A percentile compares a stretch with the other conserved stretches of the same genome.
Evolutionary conservation across 2,329 filamentous ascomycete genomes (phyloP).

Genomic region (Colletotrichum phormii): DNA sequence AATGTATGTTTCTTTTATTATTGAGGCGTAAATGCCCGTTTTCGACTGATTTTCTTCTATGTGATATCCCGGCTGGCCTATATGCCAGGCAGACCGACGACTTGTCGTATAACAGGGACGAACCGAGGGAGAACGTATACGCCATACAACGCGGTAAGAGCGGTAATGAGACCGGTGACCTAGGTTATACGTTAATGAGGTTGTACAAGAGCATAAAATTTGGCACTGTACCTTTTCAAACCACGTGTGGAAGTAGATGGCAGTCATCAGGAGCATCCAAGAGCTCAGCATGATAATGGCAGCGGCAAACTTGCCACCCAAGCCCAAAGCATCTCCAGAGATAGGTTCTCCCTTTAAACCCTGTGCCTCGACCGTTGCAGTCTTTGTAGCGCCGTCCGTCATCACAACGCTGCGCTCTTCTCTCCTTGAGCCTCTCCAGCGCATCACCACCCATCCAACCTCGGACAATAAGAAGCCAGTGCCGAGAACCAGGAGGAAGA

Average conservation of each 20-base stretch:
- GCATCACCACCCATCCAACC: constrained; percentile 69
- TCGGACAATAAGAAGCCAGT: constrained; percentile 87
- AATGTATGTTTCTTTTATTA: background rate
- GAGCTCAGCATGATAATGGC: constrained; percentile 77
- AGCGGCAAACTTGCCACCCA: constrained; percentile 67
- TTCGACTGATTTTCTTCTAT: background rate
- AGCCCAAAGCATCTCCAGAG: constrained; percentile 48
- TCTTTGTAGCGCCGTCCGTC: constrained; percentile 73
- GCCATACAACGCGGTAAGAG: constrained; percentile 57
- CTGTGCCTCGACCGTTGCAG: constrained; percentile 61
- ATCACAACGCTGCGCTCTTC: constrained; percentile 77
- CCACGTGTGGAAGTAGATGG: constrained; percentile 99
- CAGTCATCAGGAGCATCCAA: constrained; percentile 99
- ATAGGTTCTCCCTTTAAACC: constrained; percentile 17
- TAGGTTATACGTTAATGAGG: constrained; percentile 45
- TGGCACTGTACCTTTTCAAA: constrained; percentile 83
- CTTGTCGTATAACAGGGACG: constrained; percentile 56
- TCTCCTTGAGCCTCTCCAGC: constrained; percentile 52
- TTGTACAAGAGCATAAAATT: rapidly evolving
- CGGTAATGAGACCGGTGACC: constrained; percentile 66
- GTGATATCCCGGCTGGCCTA: constrained; percentile 40
- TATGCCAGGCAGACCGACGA: constrained; percentile 65
- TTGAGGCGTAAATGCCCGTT: background rate
- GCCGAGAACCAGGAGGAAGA: constrained; percentile 89
- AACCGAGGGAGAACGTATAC: constrained; percentile 66